Base-by-base conservation (phyloP, 1,284 basidiomycete species). In the Cryptococcus sp. region DNA sequence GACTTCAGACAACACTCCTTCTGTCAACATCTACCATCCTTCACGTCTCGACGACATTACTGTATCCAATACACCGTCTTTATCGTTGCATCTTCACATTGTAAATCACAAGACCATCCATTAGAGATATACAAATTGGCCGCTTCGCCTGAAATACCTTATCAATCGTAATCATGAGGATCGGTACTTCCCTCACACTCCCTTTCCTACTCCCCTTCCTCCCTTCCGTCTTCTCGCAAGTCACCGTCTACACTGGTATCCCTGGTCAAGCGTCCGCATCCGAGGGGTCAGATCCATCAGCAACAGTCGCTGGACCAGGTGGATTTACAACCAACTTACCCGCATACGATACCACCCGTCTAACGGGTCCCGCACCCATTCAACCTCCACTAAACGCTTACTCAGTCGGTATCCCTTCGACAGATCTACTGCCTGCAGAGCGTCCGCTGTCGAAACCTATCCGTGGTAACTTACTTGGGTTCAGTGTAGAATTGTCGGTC, bases 401-500 rank as follows among this genome's bases (percentile, higher is more conserved):
- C 10, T 49, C 54, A n/a, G 22, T 72, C 19, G 39, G 52, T 10
- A 23, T 70, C 19, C 66, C 67, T 18, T 28, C 54, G 19, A 52
- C 60, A 28, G 57, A 55, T 2, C 50, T 65, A 7, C 24, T 49
- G 2, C 57, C 45, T 7, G 49, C 53, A 3, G 65, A 63, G 13
- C 46, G 57, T 14, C 46, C 53, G 14, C 50, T 72, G 16, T 71
- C 69, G 5, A 83, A 84, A 31, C 72, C 76, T 7, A 81, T 83
- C 59, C 73, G 74, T 37, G 84, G 84, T 14, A 78, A 81, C 42
- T 86, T 86, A 60, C 76, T 82, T 49, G 85, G 86, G 0, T 86
- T 87, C 61, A 85, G 83, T 2, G 78, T 88, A 49, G 86, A 87
- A 69, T 79, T 87, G 77, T 85, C 83, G 23, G 83, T 87, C 16